These are phyloP conservation scores for Pyrus bretschneideri DNA, from an alignment of 306 rosid species.

Conservation along the genomic window DNA sequence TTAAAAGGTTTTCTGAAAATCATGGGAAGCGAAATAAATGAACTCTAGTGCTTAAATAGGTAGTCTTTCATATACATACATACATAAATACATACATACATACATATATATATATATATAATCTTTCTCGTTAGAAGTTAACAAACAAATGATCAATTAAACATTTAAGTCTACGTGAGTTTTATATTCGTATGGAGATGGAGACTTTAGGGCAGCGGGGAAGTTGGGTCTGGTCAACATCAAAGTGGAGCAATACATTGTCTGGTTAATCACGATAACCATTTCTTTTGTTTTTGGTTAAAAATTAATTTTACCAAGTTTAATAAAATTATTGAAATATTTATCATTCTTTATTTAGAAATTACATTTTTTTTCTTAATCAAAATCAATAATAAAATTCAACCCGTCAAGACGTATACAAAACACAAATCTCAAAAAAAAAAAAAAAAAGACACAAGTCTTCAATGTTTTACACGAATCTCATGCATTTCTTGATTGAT, in stretches of 20 bases:
- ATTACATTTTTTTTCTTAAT: neutral
- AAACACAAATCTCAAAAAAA: too few species aligned
- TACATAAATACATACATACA: too few species aligned
- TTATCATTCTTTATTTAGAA: neutral
- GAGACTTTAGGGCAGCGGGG: neutral
- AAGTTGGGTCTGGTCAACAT: neutral
- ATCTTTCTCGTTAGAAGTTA: too few species aligned
- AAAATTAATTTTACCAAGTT: neutral
- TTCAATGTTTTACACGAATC: neutral
- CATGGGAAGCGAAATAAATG: too few species aligned
- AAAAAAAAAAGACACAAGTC: neutral
- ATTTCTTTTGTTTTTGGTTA: neutral
- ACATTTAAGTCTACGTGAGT: neutral
- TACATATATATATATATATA: too few species aligned
- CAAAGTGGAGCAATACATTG: neutral
- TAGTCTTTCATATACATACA: too few species aligned
- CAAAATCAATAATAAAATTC: too few species aligned
- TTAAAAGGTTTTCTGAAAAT: too few species aligned
- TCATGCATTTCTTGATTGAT: neutral
- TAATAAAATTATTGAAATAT: neutral
- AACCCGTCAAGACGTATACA: too few species aligned
- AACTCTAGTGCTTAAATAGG: too few species aligned
- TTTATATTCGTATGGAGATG: neutral
- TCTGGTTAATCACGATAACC: neutral
- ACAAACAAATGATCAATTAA: neutral